phyloP scores from a whole-genome alignment of 106 monocot genomes.

The Phalaenopsis aphrodite region DNA sequence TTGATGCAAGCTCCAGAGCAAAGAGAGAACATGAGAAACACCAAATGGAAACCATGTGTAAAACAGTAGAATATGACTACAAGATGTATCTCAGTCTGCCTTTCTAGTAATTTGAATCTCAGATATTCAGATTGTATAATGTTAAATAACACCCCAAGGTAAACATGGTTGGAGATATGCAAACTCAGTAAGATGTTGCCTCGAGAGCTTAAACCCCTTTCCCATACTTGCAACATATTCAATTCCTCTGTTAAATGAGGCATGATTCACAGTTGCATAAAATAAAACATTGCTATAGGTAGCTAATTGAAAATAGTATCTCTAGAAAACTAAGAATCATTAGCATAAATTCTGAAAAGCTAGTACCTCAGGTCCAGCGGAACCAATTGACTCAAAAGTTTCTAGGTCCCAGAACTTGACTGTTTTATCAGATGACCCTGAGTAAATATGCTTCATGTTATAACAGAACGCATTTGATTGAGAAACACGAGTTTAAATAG shows the following conservation, averaged over 20 bases:
- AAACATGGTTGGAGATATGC: background rate
- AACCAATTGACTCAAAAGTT: slow-evolving; percentile 94
- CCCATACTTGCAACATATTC: background rate
- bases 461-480: background rate
- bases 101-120: too few relatives aligned
- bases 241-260: background rate
- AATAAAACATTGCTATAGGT: background rate
- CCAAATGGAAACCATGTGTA: background rate
- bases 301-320: background rate
- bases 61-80: background rate
- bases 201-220: background rate
- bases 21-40: background rate
- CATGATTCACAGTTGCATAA: background rate
- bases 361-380: slow-evolving; percentile 87
- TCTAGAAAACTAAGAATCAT: background rate
- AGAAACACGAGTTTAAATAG: background rate
- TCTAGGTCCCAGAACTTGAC: slow-evolving; percentile 99
- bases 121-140: too few relatives aligned
- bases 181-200: background rate
- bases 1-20: too few relatives aligned
- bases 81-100: background rate
- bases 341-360: background rate
- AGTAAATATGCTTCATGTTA: background rate
- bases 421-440: slow-evolving; percentile 93
- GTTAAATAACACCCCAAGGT: background rate